Evolutionary conservation across 345 rosid species (phyloP), one percentile per base, ranked within the genome.

Genomic region (Boechera divaricarpa): DNA sequence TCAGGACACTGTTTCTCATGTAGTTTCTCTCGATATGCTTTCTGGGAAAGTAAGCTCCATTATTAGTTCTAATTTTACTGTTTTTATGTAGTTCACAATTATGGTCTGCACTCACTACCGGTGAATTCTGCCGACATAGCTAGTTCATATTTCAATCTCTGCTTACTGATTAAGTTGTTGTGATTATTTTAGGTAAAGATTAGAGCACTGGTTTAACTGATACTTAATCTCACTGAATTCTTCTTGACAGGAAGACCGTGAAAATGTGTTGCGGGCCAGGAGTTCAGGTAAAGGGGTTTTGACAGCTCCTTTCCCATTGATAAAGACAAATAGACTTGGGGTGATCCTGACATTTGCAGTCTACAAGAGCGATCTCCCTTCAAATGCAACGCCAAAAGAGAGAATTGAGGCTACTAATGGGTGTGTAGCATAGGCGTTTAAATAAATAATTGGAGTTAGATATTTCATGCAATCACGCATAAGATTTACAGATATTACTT

Each of bases 281-380:
- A 88, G 51, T 51, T 90, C 87, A 6, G 97, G 97, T 71, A 92
- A 89, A 78, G 97, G 98, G 56, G 97, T 90, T 77, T 84, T 94
- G 56, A 94, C 98, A 65, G 98, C 98, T 76, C 98, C 98, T 73
- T 94, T 94, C 67, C 86, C 87, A 81, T 77, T 94, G 78, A 80
- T 94, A 44, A 94, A 94, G 86, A 84, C 97, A 59, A 90, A 90
- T 54, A 87, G 98, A 41, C 98, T 94, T 35, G 98, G 98, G 55
- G 97, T 94, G 64, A 94, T 94, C 67, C 83, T 94, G 86, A 94
- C 97, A 52, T 94, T 91, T 80, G 97, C 97, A 29, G 92, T 94
- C 51, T 94, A 94, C 82, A 92, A 86, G 81, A 82, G 79, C 68
- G 97, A 90, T 67, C 91, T 94, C 35, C 93, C 93, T 13, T 77